A percentile compares a stretch with the other conserved stretches of the same genome.
Evolutionary conservation across 2,329 filamentous ascomycete genomes (phyloP).

Genomic region (Alternaria tenuissima): DNA sequence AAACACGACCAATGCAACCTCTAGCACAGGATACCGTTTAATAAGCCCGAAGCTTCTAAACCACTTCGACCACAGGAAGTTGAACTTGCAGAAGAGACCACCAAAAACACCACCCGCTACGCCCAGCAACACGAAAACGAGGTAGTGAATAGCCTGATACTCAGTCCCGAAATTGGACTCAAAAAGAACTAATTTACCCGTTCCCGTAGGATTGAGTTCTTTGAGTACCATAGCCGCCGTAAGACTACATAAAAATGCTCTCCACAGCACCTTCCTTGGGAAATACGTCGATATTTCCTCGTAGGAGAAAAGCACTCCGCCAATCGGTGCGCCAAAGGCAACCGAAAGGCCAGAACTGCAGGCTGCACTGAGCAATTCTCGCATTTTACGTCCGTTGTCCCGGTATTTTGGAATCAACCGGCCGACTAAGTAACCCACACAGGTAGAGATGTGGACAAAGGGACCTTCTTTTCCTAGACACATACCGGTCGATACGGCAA

Average conservation of each 20-base stretch:
- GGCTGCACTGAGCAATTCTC: conserved; percentile 66
- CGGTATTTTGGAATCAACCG: conserved; percentile 64
- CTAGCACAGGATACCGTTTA: conserved; percentile 64
- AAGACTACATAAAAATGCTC: conserved; percentile 66
- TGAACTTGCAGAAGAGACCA: conserved; percentile 66
- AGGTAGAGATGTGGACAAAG: conserved; percentile 69
- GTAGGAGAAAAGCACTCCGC: conserved; percentile 68
- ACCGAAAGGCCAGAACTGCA: conserved; percentile 67
- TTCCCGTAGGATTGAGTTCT: conserved; percentile 66
- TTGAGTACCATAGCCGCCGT: conserved; percentile 64
- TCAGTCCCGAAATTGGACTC: conserved; percentile 66
- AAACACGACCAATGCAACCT: conserved; percentile 63
- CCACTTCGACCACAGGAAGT: conserved; percentile 64
- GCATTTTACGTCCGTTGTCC: conserved; percentile 65
- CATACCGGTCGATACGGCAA: conserved; percentile 67
- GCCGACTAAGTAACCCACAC: conserved; percentile 63
- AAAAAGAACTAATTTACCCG: conserved; percentile 68
- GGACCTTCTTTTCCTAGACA: conserved; percentile 69
- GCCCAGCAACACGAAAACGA: conserved; percentile 65
- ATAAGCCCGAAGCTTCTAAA: conserved; percentile 63
- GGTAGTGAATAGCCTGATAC: conserved; percentile 64
- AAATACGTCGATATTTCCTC: conserved; percentile 69
- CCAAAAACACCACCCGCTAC: conserved; percentile 67
- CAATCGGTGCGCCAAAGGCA: conserved; percentile 69
- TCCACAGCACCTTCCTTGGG: conserved; percentile 66